Evolutionary conservation across 768 basidiomycete genomes (phyloP), one percentile per base, ranked within the genome.

Genomic region (Pleurotus ostreatus): DNA sequence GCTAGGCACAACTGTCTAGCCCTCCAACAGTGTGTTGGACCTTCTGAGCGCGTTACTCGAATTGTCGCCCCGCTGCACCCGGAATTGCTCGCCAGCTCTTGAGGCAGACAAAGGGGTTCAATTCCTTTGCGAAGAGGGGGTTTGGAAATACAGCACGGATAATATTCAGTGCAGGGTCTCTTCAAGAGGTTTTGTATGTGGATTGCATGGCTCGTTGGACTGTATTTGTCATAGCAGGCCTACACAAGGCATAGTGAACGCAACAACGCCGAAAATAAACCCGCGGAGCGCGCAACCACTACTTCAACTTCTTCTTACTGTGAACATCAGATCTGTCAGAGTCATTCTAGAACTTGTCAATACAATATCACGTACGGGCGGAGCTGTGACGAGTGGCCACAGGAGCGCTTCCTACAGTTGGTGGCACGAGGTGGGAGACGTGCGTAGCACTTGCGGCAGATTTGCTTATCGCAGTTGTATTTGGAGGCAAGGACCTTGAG

Each of bases 371-470:
- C 90, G 71, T 61, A 93, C 91, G 91, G 92, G 72, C 92, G 87
- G 78, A 95, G 91, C 66, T 92, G 92, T 60, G 85, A 88, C 46
- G 89, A 91, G 74, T 92, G 91, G 16, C 94, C 94, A 68, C 94
- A 96, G 58, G 85, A 82, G 63, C 94, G 83, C 80, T 96, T 96
- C 71, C 96, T 83, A 87, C 97, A 98, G 85, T 99, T 98, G 79
- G 95, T 98, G 38, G 97, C 97, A 71, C 97, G 94, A 54, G 95
- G 96, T 61, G 97, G 96, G 65, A 98, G 96, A 66, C 97, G 96
- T 45, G 97, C 97, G 74, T 98, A 98, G 81, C 97, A 98, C 76
- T 98, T 98, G 75, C 97, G 94, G 84, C 97, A 98, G 67, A 98
- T 98, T 72, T 95, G 92, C 83, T 96, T 96, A 77, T 97, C 94